Evolutionary conservation across 352 stramenopile genomes (phyloP), one percentile per base, ranked within the genome.

Genomic region (Globisporangium parvum): DNA sequence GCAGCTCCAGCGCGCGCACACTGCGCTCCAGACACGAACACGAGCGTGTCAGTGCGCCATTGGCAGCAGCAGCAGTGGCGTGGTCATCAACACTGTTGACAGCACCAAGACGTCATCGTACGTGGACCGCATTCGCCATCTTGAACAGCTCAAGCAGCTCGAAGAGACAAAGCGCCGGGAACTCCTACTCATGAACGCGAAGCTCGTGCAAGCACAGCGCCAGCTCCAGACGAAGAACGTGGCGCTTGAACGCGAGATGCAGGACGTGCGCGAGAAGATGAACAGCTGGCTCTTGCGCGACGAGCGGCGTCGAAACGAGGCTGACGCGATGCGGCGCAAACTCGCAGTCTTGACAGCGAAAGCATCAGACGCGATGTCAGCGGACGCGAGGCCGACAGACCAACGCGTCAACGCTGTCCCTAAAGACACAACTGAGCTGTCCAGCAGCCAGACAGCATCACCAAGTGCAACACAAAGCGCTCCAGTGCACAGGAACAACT

Each of bases 141-240:
- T 87, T 5, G 74, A 89, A 18, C 49, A 71, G 15, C 60, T 60
- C 11, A 76, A 79, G 47, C 47, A 72, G 12, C 58, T 68, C 11
- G 68, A 80, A 33, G 66, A 76, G n/a, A 57, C 70, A 18, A 89
- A 85, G 46, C 73, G 76, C 11, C 66, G 79, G n/a, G 79, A 86
- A 37, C 56, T 89, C 6, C 60, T 89, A 26, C 56, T 89, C 10
- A 67, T 81, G 17, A 89, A 89, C 28, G 71, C 79, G 6, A 86
- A 86, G 47, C 65, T 87, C 24, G 71, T 85, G 15, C 79, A 86
- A 51, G 73, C 85, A 12, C 79, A 86, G 14, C 78, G 80, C 44
- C 74, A 85, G 41, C 54, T 82, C 5, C 73, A 82, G 21, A 57
- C 76, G 20, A 70, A 67, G 57, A 78, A 73, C 23, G 54, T 40